Base-by-base conservation (phyloP, 108 stramenopile species). In the Skeletonema costatum region DNA sequence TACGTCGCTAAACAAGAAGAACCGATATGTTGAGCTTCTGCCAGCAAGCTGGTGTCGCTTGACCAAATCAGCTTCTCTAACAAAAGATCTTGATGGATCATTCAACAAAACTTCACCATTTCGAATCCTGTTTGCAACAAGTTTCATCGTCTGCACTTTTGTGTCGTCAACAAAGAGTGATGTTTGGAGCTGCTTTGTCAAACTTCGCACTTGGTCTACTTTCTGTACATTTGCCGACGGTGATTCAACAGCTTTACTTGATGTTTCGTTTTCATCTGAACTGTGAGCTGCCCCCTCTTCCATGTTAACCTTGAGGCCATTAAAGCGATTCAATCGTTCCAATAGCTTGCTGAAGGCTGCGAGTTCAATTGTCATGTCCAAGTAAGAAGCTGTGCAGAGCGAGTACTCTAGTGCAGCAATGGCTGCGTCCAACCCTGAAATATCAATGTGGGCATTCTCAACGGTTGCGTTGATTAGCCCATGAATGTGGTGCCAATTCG, bases 1-100 rank as follows among this genome's bases (percentile, higher is more conserved):
- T 17, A 76, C 75, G 76, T 99, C 98, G 58, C 89, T 92, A 80
- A 99, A 99, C 61, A 99, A 76, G 73, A 97, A 99, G 80, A 99
- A 97, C 7, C 86, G 76, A 77, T 97, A 98, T 9, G 85, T 75
- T 25, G 87, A 82, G 48, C 72, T 81, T 36, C 92, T 80, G 29
- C 96, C 97, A 32, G 80, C 88, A 19, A 96, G 87, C 66, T 86
- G 86, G 60, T 88, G 87, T 39, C 80, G 76, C 80, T 99, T 98
- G n/a, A 88, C 67, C 48, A 99, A 70, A 73, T 95, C 83, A 9
- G 95, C 98, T 73, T 93, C 92, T 58, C 87, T 84, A 3, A 98
- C 42, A 79, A 98, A 97, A 17, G 79, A 62, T 31, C 97, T 74
- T 21, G 83, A 84, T 13, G 94, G 91, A 66, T 95, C 94, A 51